Evolutionary conservation across 352 stramenopile species (phyloP), one percentile per base, ranked within the genome.

Genomic region (Poterioochromonas sp.): DNA sequence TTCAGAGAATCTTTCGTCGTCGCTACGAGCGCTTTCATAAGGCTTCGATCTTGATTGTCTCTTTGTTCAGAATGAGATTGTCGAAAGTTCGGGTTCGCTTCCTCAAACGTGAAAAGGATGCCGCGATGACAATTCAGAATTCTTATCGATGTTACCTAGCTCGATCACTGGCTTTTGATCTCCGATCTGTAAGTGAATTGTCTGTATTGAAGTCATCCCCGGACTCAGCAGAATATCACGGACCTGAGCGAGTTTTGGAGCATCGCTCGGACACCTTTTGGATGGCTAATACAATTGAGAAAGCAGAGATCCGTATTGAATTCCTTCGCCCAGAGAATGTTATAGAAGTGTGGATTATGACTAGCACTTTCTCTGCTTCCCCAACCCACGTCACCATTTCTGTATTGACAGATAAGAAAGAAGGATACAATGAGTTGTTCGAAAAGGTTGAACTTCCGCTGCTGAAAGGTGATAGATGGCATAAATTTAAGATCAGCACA

Each of bases 1-100:
- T 78, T 51, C 71, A 78, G 70, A 2, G 47, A 68, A 65, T 78
- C 3, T 78, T 78, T 53, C 41, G 71, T 32, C 5, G 32, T 26
- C 5, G 71, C 8, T 68, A 78, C 34, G 43, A 78, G 32, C 11
- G 39, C 1, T 26, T 68, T 29, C 49, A 64, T 37, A 3, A 44
- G 11, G 71, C 71, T 53, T 37, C 71, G 0, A 68, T 35, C 26
- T 12, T 5, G 12, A 78, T 78, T 20, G 11, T 26, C 41, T 35
- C 49, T 63, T 37, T 78, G 20, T 78, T 78, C 32, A 11, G 32
- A 40, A 41, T 51, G 43, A 44, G 1, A 41, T 8, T 18, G 2
- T 12, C 71, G 0, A 65, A 40, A 37, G 0, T 8, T 22, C n/a
- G 11, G 11, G 54, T 69, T 26, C 3, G 26, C 26, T 29, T 37